Base-by-base conservation (phyloP, 352 stramenopile genomes). In the Phytophthora citrophthora region DNA sequence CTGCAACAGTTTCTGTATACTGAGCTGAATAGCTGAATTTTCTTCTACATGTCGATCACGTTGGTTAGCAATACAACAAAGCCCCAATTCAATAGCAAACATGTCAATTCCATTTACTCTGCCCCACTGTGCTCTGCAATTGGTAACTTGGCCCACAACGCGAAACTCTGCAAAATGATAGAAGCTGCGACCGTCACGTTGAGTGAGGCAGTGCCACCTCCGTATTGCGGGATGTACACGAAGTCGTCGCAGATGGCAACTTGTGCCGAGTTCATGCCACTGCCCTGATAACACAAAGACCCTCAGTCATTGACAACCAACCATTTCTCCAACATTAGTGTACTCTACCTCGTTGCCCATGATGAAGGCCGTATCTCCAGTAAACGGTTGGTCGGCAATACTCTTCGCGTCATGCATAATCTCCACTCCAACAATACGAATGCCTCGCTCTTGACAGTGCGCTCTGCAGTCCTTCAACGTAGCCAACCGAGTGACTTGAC, bases 111-210 rank as follows among this genome's bases (percentile, higher is more conserved):
- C 29, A 13, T 34, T 59, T 50, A 50, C 44, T 55, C 39, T 41
- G 26, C 31, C 11, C 9, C 18, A 16, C 9, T n/a, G 20, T 34
- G 26, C 24, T 62, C 27, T 45, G 46, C 46, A 52, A 74, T 54
- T 3, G 79, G 70, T 27, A 80, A 70, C 48, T 81, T 44, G 2
- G 81, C 82, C 88, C 88, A 91, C 38, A 88, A 48, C 27, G 83
- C 88, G 70, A 98, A 98, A 62, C 83, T 82, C 68, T 99, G 91
- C 64, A 99, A 83, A 40, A 98, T 88, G 68, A 99, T 95, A 31
- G 83, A 97, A 12, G 89, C 91, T 6, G 95, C 95, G 16, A 99
- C 94, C 58, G 90, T 97, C 41, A 99, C 96, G 68, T 99, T 99
- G 7, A 99, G 83, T 62, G 91, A 98, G 16, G 94, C 95, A 4